Conservation (phyloP, 371 early-diverging fungal species). For the Coemansia sp. region DNA sequence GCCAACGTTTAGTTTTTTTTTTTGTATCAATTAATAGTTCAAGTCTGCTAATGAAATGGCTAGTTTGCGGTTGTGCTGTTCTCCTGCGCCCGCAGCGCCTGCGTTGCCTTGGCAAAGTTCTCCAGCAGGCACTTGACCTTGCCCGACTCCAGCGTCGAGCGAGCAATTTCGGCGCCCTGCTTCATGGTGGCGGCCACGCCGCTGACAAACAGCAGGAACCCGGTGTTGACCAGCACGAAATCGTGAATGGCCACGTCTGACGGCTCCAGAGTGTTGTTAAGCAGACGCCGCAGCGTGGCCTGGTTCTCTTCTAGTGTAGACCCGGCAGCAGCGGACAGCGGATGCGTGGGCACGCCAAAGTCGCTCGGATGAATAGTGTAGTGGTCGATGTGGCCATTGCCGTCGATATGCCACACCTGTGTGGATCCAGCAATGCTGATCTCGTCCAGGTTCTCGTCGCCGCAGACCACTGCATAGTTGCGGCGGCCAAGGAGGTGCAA, state of each 20-base stretch:
- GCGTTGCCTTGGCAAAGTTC: constrained; percentile 61
- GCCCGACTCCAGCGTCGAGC: constrained; percentile 70
- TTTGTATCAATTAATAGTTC: background rate
- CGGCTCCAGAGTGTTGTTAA: constrained; percentile 57
- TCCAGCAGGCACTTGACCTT: constrained; percentile 65
- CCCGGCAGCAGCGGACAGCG: constrained; percentile 74
- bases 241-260: constrained; percentile 71
- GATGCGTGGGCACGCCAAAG: constrained; percentile 79
- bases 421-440: constrained; percentile 49
- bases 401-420: constrained; percentile 53
- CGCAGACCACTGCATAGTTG: constrained; percentile 66
- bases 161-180: constrained; percentile 77
- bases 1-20: background rate
- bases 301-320: constrained; percentile 78
- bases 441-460: constrained; percentile 49
- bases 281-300: constrained; percentile 62
- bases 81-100: constrained; percentile 31
- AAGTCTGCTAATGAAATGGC: background rate
- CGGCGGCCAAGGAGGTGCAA: constrained; percentile 69
- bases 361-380: constrained; percentile 75
- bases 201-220: constrained; percentile 80
- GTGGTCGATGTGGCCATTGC: constrained; percentile 60
- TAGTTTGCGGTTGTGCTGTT: constrained; percentile 3
- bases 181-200: constrained; percentile 72
- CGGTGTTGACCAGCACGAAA: constrained; percentile 89